phyloP scores from a whole-genome alignment of 495 filamentous ascomycete genomes.

The Platismatia glauca region DNA sequence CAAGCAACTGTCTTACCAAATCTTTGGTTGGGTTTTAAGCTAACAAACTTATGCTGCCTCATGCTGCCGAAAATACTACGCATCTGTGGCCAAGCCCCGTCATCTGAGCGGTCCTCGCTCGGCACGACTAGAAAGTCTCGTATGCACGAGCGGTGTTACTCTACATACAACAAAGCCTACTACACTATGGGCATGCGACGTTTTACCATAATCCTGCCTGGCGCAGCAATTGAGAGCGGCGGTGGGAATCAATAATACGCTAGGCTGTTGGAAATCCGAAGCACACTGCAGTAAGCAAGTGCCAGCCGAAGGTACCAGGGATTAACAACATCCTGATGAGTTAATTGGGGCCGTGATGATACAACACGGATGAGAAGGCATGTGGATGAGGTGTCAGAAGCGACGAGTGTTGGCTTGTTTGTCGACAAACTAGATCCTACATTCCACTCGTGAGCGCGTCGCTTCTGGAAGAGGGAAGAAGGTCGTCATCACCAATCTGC shows the following conservation, averaged over 20 bases:
- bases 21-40: constrained; percentile 8
- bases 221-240: constrained; percentile 11
- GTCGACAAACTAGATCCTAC: constrained; percentile 6
- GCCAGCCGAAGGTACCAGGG: constrained; percentile 1
- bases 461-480: not conserved
- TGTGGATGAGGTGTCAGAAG: constrained; percentile 1
- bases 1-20: constrained; percentile 7
- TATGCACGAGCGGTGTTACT: constrained; percentile 13
- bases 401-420: not conserved
- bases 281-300: constrained; percentile 5
- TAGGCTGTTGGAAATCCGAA: constrained; percentile 3
- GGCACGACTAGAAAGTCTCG: constrained; percentile 8
- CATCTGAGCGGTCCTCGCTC: constrained; percentile 10
- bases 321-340: not conserved
- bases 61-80: constrained; percentile 9
- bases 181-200: not conserved
- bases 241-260: constrained; percentile 10
- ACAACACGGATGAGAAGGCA: not conserved
- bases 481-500: constrained; percentile 3
- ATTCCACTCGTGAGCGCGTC: constrained; percentile 8
- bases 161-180: constrained; percentile 5
- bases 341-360: not conserved
- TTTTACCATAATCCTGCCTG: constrained; percentile 15
- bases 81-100: constrained; percentile 6
- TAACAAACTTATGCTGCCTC: constrained; percentile 6